Evolutionary conservation across 306 rosid genomes (phyloP).

Genomic region (Sophora flavescens): DNA sequence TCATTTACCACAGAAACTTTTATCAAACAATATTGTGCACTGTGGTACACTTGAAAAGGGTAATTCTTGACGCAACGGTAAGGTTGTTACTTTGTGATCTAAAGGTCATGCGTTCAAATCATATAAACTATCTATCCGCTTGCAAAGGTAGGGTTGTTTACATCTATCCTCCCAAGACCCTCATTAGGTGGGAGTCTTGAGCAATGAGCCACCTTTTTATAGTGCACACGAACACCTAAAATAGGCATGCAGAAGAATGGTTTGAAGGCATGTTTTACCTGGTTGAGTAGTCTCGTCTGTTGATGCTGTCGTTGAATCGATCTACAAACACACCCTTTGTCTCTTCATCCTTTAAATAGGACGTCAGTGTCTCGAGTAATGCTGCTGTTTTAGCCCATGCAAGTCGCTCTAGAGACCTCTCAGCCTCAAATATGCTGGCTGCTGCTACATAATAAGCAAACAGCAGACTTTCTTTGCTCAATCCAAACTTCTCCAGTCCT

Average conservation of each 20-base stretch:
- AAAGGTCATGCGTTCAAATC: too few species aligned
- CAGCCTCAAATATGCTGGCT: constrained; percentile 76
- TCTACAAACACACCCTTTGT: constrained; percentile 54
- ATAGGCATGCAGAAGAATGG: not conserved
- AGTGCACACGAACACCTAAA: not conserved
- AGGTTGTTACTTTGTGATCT: too few species aligned
- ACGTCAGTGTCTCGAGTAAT: constrained; percentile 52
- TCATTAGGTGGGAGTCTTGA: too few species aligned
- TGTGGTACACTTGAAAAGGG: too few species aligned
- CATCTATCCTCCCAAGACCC: too few species aligned
- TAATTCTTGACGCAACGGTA: too few species aligned
- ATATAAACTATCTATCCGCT: too few species aligned
- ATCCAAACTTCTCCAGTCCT: constrained; percentile 65
- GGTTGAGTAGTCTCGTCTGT: constrained; percentile 31
- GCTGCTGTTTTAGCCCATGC: constrained; percentile 77
- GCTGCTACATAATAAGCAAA: constrained; percentile 70
- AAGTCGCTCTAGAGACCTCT: constrained; percentile 68
- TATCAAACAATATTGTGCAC: not conserved
- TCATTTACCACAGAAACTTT: not conserved
- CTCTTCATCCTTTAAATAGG: constrained; percentile 45
- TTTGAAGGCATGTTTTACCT: constrained; percentile 28
- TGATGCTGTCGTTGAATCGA: constrained; percentile 45
- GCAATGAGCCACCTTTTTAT: too few species aligned
- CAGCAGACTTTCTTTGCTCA: constrained; percentile 58
- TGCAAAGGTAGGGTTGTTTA: too few species aligned